A percentile compares a stretch with the other conserved stretches of the same genome.
Evolutionary conservation across 2,329 filamentous ascomycete genomes (phyloP).

Genomic region (Aureobasidium zeae): DNA sequence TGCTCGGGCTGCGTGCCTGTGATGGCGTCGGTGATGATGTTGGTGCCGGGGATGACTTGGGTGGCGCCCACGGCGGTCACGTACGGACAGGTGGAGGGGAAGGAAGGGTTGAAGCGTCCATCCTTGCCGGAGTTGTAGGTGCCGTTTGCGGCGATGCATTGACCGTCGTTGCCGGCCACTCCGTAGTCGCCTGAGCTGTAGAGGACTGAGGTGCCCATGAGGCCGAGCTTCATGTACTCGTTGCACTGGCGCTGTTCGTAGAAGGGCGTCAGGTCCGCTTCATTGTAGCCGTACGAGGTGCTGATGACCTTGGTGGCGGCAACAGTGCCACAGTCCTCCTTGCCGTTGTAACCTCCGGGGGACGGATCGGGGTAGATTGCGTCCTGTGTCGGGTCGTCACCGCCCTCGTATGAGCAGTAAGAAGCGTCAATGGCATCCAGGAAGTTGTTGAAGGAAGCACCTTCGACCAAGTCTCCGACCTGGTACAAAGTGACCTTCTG

Average conservation of each 20-base stretch:
- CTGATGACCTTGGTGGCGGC: constrained; percentile 45
- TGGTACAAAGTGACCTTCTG: constrained; percentile 45
- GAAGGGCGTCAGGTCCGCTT: constrained; percentile 40
- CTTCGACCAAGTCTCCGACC: constrained; percentile 33
- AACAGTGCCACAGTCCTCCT: constrained; percentile 39
- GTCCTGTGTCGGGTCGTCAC: constrained; percentile 33
- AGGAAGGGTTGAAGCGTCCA: constrained; percentile 39
- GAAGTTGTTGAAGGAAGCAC: constrained; percentile 30
- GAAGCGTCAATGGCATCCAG: constrained; percentile 40
- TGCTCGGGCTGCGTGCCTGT: constrained; percentile 30
- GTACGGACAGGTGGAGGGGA: constrained; percentile 41
- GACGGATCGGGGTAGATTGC: constrained; percentile 30
- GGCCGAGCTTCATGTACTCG: constrained; percentile 49
- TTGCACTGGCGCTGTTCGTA: constrained; percentile 46
- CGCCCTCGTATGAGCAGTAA: constrained; percentile 36
- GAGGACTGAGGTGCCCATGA: constrained; percentile 43
- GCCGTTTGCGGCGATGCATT: constrained; percentile 35
- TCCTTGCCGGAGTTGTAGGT: constrained; percentile 23
- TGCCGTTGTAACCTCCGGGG: constrained; percentile 30
- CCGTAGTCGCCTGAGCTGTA: constrained; percentile 44
- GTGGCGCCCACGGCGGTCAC: constrained; percentile 47
- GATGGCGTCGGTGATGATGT: constrained; percentile 27
- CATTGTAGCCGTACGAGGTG: constrained; percentile 46
- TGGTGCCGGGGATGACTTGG: constrained; percentile 34
- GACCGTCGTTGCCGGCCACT: constrained; percentile 25